A percentile compares a stretch with the other conserved stretches of the same genome.
Conservation (phyloP, 768 basidiomycete genomes). For the Lentinus brumalis region DNA sequence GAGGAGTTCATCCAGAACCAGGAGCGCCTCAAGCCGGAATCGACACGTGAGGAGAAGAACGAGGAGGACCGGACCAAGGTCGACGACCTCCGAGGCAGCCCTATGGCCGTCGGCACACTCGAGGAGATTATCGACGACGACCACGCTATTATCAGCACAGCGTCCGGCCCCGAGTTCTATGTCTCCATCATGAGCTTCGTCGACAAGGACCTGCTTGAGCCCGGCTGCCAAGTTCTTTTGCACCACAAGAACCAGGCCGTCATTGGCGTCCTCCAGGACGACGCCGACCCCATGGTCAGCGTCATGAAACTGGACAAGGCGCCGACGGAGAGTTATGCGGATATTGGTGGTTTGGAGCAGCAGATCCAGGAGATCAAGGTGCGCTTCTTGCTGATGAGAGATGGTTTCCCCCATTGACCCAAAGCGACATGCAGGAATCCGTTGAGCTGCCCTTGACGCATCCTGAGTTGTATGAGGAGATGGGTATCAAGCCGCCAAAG, state of each 20-base stretch:
- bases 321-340: slow-evolving; percentile 97
- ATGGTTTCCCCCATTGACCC: neutral
- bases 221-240: slow-evolving; percentile 90
- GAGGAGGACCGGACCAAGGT: slow-evolving; percentile 93
- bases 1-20: slow-evolving; percentile 94
- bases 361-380: slow-evolving; percentile 99
- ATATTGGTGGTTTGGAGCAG: slow-evolving; percentile 93
- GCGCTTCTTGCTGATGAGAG: slow-evolving; percentile 20
- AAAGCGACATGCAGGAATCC: slow-evolving; percentile 69
- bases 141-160: slow-evolving; percentile 97
- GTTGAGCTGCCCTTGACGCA: slow-evolving; percentile 97
- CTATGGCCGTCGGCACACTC: slow-evolving; percentile 97
- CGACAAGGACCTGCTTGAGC: slow-evolving; percentile 97
- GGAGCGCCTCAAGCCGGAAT: slow-evolving; percentile 85
- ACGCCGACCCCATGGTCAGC: slow-evolving; percentile 93
- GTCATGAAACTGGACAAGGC: slow-evolving; percentile 99
- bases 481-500: slow-evolving; percentile 99
- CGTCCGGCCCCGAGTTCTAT: slow-evolving; percentile 94
- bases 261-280: slow-evolving; percentile 94
- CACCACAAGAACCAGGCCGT: slow-evolving; percentile 97
- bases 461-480: slow-evolving; percentile 98
- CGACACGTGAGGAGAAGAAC: slow-evolving; percentile 90
- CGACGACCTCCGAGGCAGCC: slow-evolving; percentile 91
- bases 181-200: slow-evolving; percentile 98
- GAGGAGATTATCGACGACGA: slow-evolving; percentile 99